A percentile compares a stretch with the other conserved stretches of the same genome.
Evolutionary conservation across 208 protist species (phyloP).

Genomic region (Polymyxa betae): DNA sequence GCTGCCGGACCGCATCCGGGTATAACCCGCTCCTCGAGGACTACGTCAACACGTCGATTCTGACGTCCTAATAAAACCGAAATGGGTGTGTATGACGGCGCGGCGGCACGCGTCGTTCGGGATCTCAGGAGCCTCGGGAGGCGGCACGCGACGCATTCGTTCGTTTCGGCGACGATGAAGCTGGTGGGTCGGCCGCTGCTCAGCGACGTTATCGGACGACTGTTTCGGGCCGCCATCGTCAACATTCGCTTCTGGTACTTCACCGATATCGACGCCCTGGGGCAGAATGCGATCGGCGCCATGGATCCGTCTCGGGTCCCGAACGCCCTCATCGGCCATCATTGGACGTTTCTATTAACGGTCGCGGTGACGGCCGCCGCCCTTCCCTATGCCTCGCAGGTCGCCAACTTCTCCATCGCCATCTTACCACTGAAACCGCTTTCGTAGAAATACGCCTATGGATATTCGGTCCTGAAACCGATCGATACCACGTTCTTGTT

Average conservation of each 20-base stretch:
- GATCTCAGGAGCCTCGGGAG: too few relatives aligned
- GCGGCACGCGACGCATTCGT: too few relatives aligned
- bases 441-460: not conserved
- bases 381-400: not conserved
- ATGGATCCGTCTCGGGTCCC: constrained; percentile 44
- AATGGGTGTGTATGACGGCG: too few relatives aligned
- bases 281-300: constrained; percentile 8
- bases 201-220: too few relatives aligned
- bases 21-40: constrained; percentile 39
- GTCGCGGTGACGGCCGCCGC: not conserved
- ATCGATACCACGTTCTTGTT: constrained; percentile 37
- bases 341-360: not conserved
- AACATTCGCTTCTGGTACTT: constrained; percentile 44
- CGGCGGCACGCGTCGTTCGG: too few relatives aligned
- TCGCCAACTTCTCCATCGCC: not conserved
- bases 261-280: constrained; percentile 28
- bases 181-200: too few relatives aligned
- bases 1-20: not conserved
- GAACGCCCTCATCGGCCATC: constrained; percentile 25
- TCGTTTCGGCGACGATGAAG: too few relatives aligned
- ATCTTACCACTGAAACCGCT: not conserved
- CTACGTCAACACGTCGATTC: constrained; percentile 7
- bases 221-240: not conserved
- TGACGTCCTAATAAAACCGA: not conserved
- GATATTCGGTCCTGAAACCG: not conserved